Evolutionary conservation across 495 filamentous ascomycete genomes (phyloP).

Genomic region (Trichoderma asperelloides): DNA sequence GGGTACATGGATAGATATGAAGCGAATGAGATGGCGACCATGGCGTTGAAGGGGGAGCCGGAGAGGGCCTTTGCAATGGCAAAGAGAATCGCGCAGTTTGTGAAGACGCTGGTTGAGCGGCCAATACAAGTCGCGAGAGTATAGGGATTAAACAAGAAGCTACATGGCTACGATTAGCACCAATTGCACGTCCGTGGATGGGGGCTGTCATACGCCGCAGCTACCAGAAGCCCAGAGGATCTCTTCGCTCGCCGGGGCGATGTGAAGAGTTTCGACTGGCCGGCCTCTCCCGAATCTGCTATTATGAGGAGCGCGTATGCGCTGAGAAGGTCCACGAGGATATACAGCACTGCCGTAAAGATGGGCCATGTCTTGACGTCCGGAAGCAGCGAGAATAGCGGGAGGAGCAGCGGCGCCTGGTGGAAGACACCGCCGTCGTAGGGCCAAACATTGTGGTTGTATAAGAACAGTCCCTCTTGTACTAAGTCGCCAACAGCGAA

Average conservation of each 20-base stretch:
- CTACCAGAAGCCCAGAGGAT: constrained; percentile 70
- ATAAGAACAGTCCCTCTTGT: constrained; percentile 92
- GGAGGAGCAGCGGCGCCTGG: constrained; percentile 88
- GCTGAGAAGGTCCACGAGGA: constrained; percentile 70
- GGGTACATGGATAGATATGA: constrained; percentile 91
- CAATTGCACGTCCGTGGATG: background rate
- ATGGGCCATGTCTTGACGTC: constrained; percentile 53
- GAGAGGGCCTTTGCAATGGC: constrained; percentile 75
- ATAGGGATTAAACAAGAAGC: constrained; percentile 91
- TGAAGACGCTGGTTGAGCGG: constrained; percentile 86
- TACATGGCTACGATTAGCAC: constrained; percentile 19
- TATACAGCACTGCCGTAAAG: constrained; percentile 72
- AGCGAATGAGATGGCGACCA: constrained; percentile 77
- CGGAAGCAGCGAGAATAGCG: constrained; percentile 81
- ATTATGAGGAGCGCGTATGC: constrained; percentile 77
- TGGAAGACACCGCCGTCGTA: constrained; percentile 98
- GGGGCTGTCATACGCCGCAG: constrained; percentile 54
- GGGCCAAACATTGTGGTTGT: constrained; percentile 90
- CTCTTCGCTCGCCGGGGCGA: constrained; percentile 68
- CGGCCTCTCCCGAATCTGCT: constrained; percentile 71
- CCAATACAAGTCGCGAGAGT: constrained; percentile 87
- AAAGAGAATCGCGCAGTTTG: constrained; percentile 76
- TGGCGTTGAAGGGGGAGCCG: constrained; percentile 64
- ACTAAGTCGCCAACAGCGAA: constrained; percentile 42
- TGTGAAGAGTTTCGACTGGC: constrained; percentile 59